Percentiles rank a stretch among this genome's conserved stretches.
Evolutionary conservation across 2,329 filamentous ascomycete genomes (phyloP).

Genomic region (Ophiocordyceps camponoti-floridani): DNA sequence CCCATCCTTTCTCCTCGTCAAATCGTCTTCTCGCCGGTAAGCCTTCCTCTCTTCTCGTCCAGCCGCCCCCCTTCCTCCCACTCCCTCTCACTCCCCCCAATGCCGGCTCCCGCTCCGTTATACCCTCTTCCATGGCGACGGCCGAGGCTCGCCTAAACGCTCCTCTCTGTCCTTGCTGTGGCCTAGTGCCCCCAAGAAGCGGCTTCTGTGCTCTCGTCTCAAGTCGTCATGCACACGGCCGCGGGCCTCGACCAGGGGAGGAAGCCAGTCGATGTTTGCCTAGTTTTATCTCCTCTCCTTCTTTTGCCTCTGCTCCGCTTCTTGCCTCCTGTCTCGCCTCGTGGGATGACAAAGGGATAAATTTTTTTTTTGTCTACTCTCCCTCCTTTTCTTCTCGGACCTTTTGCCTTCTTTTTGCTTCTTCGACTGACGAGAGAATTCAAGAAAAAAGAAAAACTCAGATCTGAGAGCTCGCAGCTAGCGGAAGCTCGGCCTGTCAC

Average conservation of each 20-base stretch:
- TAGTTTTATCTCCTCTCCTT: neutral
- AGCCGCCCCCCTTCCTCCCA: neutral
- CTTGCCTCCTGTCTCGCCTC: neutral
- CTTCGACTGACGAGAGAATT: neutral
- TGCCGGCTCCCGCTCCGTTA: neutral
- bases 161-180: neutral
- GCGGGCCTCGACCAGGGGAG: neutral
- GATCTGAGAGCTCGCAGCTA: neutral
- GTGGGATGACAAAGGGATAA: neutral
- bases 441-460: neutral
- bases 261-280: neutral
- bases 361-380: neutral
- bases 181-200: constrained; percentile 1
- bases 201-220: neutral
- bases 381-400: neutral
- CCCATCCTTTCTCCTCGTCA: neutral
- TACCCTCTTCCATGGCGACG: neutral
- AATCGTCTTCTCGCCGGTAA: neutral
- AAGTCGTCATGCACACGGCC: constrained; percentile 8
- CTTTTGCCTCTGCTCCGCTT: neutral
- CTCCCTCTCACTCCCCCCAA: neutral
- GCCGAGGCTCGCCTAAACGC: constrained; percentile 1
- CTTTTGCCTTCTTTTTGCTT: neutral
- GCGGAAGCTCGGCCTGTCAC: neutral
- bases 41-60: neutral